Conservation (phyloP, 2,329 filamentous ascomycete genomes). For the Cordyceps javanica region DNA sequence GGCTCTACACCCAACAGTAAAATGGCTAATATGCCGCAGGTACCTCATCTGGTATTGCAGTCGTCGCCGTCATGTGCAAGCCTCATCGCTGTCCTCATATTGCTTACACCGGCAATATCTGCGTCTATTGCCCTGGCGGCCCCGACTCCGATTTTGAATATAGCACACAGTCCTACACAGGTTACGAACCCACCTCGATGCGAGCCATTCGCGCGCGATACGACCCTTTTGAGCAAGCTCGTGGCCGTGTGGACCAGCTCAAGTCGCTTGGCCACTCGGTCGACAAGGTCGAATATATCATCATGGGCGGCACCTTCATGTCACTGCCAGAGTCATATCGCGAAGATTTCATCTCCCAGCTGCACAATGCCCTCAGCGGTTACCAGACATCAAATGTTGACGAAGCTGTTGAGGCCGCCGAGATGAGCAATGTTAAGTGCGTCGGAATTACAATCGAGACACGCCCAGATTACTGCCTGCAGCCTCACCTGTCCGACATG, state of each 20-base stretch:
- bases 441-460: conserved; percentile 99
- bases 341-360: conserved; percentile 87
- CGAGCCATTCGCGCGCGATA: conserved; percentile 94
- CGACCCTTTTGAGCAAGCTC: conserved; percentile 94
- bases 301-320: conserved; percentile 99
- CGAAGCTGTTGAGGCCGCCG: conserved; percentile 86
- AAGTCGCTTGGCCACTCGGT: conserved; percentile 93
- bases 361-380: conserved; percentile 94
- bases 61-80: conserved; percentile 99
- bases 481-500: conserved; percentile 94
- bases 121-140: conserved; percentile 95
- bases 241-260: conserved; percentile 93
- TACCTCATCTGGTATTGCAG: conserved; percentile 93
- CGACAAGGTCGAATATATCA: conserved; percentile 99
- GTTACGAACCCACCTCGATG: conserved; percentile 98
- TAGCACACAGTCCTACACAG: conserved; percentile 97
- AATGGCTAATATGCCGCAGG: conserved; percentile 39
- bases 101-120: conserved; percentile 97
- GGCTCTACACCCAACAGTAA: not conserved
- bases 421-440: conserved; percentile 96
- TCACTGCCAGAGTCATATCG: conserved; percentile 83
- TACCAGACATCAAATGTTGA: conserved; percentile 94
- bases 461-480: conserved; percentile 90
- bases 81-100: conserved; percentile 97
- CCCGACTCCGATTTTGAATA: conserved; percentile 99